These are phyloP conservation scores for Aspergillus pseudoterreus DNA, from an alignment of 2,329 filamentous ascomycete species.

Conservation along the genomic window DNA sequence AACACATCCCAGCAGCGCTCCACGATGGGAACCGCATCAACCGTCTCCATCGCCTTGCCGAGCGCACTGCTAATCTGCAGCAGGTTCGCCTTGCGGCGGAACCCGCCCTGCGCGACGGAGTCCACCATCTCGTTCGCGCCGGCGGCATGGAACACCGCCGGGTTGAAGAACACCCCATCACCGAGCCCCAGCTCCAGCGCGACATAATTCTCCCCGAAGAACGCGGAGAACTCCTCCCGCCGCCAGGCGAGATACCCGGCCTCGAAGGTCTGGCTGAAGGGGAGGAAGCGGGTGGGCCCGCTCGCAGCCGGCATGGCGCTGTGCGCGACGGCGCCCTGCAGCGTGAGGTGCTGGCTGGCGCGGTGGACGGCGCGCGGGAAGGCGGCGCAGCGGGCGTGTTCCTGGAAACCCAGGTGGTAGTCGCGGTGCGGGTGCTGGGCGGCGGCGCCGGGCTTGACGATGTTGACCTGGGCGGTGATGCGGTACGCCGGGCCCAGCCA, in stretches of 20 bases:
- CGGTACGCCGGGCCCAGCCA: conserved; percentile 61
- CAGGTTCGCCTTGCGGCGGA: conserved; percentile 58
- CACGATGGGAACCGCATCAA: conserved; percentile 53
- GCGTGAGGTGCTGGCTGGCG: conserved; percentile 55
- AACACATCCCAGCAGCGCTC: conserved; percentile 53
- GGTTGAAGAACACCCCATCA: conserved; percentile 63
- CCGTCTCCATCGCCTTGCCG: conserved; percentile 61
- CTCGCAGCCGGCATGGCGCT: conserved; percentile 56
- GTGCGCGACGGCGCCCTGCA: conserved; percentile 63
- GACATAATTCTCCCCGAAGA: conserved; percentile 53
- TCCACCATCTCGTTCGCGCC: conserved; percentile 50
- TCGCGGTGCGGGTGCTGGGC: conserved; percentile 59
- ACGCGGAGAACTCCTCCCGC: conserved; percentile 49
- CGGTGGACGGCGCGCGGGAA: conserved; percentile 54
- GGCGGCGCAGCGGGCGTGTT: conserved; percentile 40
- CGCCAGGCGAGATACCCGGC: conserved; percentile 59
- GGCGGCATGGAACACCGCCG: conserved; percentile 61
- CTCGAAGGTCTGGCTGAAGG: conserved; percentile 57
- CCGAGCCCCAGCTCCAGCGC: conserved; percentile 52
- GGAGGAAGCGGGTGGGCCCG: conserved; percentile 59
- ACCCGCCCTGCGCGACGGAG: conserved; percentile 19
- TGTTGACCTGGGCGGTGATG: conserved; percentile 60
- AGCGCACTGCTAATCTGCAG: conserved; percentile 61
- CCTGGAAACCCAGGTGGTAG: conserved; percentile 63
- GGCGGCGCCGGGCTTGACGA: conserved; percentile 56